Percentiles rank a stretch among this genome's conserved stretches.
These are phyloP conservation scores for Solanum bulbocastanum DNA, from an alignment of 257 asterid species.

Conservation along the genomic window DNA sequence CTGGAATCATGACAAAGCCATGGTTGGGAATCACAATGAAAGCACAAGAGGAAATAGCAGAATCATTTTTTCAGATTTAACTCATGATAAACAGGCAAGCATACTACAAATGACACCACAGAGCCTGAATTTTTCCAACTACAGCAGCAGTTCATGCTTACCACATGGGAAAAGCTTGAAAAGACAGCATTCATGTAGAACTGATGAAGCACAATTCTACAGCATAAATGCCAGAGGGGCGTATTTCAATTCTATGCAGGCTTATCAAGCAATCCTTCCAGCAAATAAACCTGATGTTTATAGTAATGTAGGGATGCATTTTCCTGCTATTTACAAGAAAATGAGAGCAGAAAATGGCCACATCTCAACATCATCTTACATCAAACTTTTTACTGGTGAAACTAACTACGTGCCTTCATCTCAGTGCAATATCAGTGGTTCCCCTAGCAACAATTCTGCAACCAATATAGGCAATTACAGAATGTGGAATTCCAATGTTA, in stretches of 20 bases:
- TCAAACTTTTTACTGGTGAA: constrained; percentile 7
- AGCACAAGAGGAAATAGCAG: constrained; percentile 51
- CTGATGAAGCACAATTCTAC: constrained; percentile 30
- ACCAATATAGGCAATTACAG: constrained; percentile 18
- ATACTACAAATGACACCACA: constrained; percentile 18
- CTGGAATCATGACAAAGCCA: constrained; percentile 13
- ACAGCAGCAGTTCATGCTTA: constrained; percentile 29
- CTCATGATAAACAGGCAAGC: constrained; percentile 55
- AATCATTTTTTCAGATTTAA: constrained; percentile 53
- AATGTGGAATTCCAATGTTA: constrained; percentile 16
- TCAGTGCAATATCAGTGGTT: constrained; percentile 15
- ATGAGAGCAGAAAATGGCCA: constrained; percentile 46
- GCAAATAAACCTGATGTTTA: constrained; percentile 12
- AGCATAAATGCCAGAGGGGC: constrained; percentile 29
- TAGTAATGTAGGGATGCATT: constrained; percentile 26
- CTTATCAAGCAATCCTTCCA: constrained; percentile 19
- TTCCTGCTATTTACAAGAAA: constrained; percentile 48
- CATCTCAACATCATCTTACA: constrained; percentile 22
- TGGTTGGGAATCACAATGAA: constrained; percentile 14
- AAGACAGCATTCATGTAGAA: constrained; percentile 25
- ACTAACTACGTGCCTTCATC: constrained; percentile 12
- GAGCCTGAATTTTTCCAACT: constrained; percentile 22
- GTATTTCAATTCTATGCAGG: constrained; percentile 39
- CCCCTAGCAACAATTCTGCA: constrained; percentile 5
- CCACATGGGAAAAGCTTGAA: constrained; percentile 30